Evolutionary conservation across 768 basidiomycete species (phyloP).

Genomic region (Termitomyces sp.): DNA sequence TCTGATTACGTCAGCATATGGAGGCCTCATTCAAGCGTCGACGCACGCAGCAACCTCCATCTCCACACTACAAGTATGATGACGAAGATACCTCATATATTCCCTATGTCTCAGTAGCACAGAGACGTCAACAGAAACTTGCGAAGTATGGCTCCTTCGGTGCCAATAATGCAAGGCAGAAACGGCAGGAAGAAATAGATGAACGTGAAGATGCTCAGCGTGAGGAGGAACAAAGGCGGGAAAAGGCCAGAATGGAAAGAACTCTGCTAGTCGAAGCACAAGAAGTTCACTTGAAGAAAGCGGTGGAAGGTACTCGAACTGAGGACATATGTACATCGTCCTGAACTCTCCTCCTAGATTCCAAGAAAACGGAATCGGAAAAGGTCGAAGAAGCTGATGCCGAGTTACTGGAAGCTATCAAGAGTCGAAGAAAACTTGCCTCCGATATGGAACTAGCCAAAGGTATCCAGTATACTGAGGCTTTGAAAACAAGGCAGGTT

Average conservation of each 20-base stretch:
- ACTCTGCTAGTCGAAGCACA: conserved; percentile 91
- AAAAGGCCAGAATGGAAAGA: conserved; percentile 76
- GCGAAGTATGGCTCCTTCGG: conserved; percentile 66
- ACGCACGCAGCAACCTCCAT: conserved; percentile 49
- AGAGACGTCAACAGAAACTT: conserved; percentile 77
- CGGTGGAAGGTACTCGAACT: conserved; percentile 57
- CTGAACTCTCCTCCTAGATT: conserved; percentile 39
- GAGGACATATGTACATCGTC: not conserved
- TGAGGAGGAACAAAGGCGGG: conserved; percentile 71
- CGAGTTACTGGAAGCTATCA: conserved; percentile 87
- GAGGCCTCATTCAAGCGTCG: conserved; percentile 43
- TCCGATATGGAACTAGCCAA: conserved; percentile 91
- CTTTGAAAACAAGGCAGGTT: conserved; percentile 69
- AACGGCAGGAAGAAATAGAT: conserved; percentile 55
- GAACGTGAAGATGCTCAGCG: conserved; percentile 70
- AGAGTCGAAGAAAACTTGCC: conserved; percentile 83
- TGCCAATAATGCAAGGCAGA: conserved; percentile 39
- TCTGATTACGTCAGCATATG: conserved; percentile 18
- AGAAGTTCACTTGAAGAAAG: conserved; percentile 84
- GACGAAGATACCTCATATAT: conserved; percentile 64
- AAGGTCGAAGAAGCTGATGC: conserved; percentile 86
- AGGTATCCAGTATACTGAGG: conserved; percentile 87
- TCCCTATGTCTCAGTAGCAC: conserved; percentile 83
- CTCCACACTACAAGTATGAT: conserved; percentile 56
- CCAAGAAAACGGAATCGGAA: conserved; percentile 83